Evolutionary conservation across 2,329 filamentous ascomycete species (phyloP).

Genomic region (Aureobasidium sp.): DNA sequence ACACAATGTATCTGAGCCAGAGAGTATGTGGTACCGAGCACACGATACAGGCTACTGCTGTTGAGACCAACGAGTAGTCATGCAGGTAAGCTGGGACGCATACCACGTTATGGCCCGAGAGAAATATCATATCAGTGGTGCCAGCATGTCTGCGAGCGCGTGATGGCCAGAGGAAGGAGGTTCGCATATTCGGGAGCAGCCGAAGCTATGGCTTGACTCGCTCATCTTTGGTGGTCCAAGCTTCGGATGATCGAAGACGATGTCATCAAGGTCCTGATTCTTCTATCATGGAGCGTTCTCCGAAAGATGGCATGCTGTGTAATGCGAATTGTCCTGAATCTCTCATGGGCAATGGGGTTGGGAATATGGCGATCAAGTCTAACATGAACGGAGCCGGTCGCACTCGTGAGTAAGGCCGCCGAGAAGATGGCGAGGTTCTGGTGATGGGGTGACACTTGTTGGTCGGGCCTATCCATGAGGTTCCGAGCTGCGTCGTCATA

Average conservation of each 20-base stretch:
- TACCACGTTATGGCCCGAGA: neutral
- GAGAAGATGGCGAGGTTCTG: neutral
- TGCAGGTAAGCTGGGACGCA: neutral
- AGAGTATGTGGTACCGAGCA: neutral
- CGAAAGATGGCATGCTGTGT: neutral
- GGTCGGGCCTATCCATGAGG: neutral
- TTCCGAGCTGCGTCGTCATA: neutral
- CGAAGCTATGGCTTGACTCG: neutral
- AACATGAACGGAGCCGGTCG: neutral
- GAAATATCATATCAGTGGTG: neutral
- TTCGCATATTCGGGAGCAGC: neutral
- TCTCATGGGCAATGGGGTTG: neutral
- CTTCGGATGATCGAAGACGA: neutral
- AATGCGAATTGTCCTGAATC: neutral
- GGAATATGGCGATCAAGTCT: neutral
- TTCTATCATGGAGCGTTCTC: neutral
- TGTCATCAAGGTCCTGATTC: neutral
- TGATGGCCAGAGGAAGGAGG: neutral
- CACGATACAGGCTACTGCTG: neutral
- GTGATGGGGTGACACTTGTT: slow-evolving; percentile 4
- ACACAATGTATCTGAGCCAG: no score
- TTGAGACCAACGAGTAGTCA: neutral
- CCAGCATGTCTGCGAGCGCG: neutral
- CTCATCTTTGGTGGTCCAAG: neutral
- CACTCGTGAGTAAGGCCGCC: slow-evolving; percentile 1